A percentile compares a stretch with the other conserved stretches of the same genome.
Evolutionary conservation across 192 early-diverging fungal genomes (phyloP).

Genomic region (Funneliformis mosseae): DNA sequence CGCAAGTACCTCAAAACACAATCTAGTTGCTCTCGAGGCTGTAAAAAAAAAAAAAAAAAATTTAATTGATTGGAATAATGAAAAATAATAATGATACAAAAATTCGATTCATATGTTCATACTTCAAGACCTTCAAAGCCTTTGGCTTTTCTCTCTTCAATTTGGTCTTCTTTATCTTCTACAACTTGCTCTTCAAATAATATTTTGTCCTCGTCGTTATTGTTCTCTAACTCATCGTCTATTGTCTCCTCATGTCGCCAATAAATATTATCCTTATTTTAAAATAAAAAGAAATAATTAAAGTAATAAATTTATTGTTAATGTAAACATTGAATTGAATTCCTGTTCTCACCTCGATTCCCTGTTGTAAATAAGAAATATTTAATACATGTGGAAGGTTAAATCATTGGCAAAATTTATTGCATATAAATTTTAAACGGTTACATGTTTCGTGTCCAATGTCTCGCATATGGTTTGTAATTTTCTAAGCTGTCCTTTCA

Average conservation of each 20-base stretch:
- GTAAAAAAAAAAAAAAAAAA: background rate
- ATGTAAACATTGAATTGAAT: background rate
- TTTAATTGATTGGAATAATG: background rate
- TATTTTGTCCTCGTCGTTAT: constrained; percentile 21
- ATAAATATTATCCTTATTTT: constrained; percentile 19
- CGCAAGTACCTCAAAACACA: constrained; percentile 51
- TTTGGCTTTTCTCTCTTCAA: background rate
- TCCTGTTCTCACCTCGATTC: constrained; percentile 1
- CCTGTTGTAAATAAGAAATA: background rate
- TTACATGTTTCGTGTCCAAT: constrained; percentile 40
- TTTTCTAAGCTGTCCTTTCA: constrained; percentile 30
- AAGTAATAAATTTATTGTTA: background rate
- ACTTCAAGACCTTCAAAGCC: constrained; percentile 12
- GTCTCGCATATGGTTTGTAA: constrained; percentile 38
- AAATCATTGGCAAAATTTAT: background rate
- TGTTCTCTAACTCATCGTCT: background rate
- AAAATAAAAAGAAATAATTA: background rate
- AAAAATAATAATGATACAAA: background rate
- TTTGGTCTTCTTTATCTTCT: constrained; percentile 32
- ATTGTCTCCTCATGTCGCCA: constrained; percentile 2
- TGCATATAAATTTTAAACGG: background rate
- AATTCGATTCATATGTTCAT: background rate
- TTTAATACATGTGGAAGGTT: background rate
- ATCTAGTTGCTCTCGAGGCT: constrained; percentile 50
- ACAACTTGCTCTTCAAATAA: constrained; percentile 32